Evolutionary conservation across 2,329 filamentous ascomycete genomes (phyloP), one percentile per base, ranked within the genome.

Genomic region (Monilinia laxa): DNA sequence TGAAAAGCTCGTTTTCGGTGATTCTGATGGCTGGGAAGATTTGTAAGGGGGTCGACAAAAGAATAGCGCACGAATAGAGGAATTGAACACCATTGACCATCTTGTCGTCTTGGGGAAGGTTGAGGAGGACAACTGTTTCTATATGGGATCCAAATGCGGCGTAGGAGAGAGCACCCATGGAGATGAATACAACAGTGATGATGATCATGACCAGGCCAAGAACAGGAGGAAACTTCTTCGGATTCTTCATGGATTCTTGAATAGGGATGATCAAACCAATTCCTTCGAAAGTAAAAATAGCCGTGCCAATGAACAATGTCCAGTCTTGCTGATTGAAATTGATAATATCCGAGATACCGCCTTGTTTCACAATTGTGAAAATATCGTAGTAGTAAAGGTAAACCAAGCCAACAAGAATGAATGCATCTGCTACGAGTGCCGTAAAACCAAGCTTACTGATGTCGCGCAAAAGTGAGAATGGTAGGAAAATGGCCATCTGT

Each of bases 1-100:
- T 96, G 78, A 98, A 99, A 9, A 98, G 83, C 71, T 93, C 92
- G 73, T 96, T 97, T 79, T 96, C 93, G 45, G 92, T 92, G 75
- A 99, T 99, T 76, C 94, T 90, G 75, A 99, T 98, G 54, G 95
- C 95, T 0, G 95, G 95, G 83, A 98, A 99, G 72, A 99, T 93
- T 76, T 99, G 96, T 67, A 99, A 82, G 7, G 95, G 95, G 0
- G 95, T 99, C 47, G 92, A 97, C 14, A 99, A 85, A 65, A 99
- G 82, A 73, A 99, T 99, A n/a, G 95, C 95, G 38, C 96, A 82
- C n/a, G 93, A 97, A 82, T 99, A 99, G 55, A 99, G 85, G 76
- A 99, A 93, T 78, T 99, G 95, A 16, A 99, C 93, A 14, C 86
- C 90, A 75, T 99, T 98, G 81, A 99, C 95, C 71, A 97, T 85